phyloP scores from a whole-genome alignment of 441 rosid genomes.

The Euphorbia celastroides region DNA sequence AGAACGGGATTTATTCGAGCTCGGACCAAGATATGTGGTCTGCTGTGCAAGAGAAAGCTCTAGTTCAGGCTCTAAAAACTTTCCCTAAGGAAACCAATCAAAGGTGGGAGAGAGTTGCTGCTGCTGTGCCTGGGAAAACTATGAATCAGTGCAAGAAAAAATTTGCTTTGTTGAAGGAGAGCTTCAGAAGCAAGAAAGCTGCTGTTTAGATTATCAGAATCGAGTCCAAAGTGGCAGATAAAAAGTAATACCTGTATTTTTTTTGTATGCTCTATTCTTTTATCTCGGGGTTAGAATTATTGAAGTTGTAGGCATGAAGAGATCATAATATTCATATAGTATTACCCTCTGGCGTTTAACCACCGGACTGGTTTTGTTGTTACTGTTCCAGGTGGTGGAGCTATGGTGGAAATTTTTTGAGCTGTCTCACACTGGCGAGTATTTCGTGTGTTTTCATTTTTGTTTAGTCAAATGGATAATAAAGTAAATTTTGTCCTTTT shows the following conservation, averaged over 20 bases:
- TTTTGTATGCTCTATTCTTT: constrained; percentile 7
- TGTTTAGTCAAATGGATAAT: no score
- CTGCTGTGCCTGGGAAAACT: constrained; percentile 96
- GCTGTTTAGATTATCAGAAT: constrained; percentile 26
- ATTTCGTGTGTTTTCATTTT: neutral
- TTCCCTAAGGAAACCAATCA: constrained; percentile 89
- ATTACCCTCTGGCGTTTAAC: neutral
- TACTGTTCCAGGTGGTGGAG: constrained; percentile 1
- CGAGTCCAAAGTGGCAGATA: neutral
- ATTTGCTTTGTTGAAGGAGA: constrained; percentile 72
- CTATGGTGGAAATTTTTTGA: constrained; percentile 10
- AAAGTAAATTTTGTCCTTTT: no score
- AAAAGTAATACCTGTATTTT: neutral
- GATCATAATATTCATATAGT: neutral
- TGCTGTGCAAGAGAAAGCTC: constrained; percentile 86
- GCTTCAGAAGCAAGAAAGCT: constrained; percentile 72
- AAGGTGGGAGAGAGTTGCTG: constrained; percentile 95
- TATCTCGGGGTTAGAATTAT: neutral
- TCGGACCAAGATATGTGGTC: constrained; percentile 83
- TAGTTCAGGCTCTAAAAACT: constrained; percentile 92
- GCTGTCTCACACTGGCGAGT: neutral
- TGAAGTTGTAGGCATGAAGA: constrained; percentile 1
- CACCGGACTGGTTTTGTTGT: neutral
- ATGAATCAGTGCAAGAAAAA: constrained; percentile 92
- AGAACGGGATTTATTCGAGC: constrained; percentile 34